Percentiles rank a stretch among this genome's conserved stretches.
Evolutionary conservation across 2,329 filamentous ascomycete genomes (phyloP).

Genomic region (Clonostachys chloroleuca): DNA sequence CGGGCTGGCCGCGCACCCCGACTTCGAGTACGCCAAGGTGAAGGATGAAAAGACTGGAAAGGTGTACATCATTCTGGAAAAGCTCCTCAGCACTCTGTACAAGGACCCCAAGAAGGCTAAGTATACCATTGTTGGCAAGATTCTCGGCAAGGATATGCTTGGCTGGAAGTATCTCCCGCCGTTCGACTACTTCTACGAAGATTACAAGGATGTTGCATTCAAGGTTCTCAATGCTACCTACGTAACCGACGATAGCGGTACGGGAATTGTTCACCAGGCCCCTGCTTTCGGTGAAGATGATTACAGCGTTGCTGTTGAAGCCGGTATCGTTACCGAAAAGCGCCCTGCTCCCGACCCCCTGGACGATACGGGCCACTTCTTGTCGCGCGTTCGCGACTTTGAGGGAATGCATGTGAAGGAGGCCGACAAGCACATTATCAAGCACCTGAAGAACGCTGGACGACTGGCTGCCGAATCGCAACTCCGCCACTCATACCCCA

Average conservation of each 20-base stretch:
- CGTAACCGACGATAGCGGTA: constrained; percentile 85
- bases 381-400: constrained; percentile 72
- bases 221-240: constrained; percentile 78
- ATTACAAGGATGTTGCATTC: constrained; percentile 84
- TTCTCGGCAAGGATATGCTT: constrained; percentile 79
- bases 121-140: constrained; percentile 74
- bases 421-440: constrained; percentile 91
- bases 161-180: constrained; percentile 87
- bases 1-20: constrained; percentile 72
- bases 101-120: constrained; percentile 96
- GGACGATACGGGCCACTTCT: constrained; percentile 80
- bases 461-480: constrained; percentile 81
- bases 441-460: constrained; percentile 73
- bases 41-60: constrained; percentile 77
- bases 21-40: constrained; percentile 86
- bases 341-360: constrained; percentile 86
- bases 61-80: constrained; percentile 80
- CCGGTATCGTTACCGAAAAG: constrained; percentile 72
- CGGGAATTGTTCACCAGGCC: constrained; percentile 89
- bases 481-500: constrained; percentile 86
- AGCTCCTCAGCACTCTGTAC: constrained; percentile 77
- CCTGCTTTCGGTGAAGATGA: constrained; percentile 95
- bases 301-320: constrained; percentile 76
- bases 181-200: constrained; percentile 85
- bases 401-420: constrained; percentile 85